Evolutionary conservation across 768 basidiomycete genomes (phyloP), one percentile per base, ranked within the genome.

Genomic region (Serendipita vermifera): DNA sequence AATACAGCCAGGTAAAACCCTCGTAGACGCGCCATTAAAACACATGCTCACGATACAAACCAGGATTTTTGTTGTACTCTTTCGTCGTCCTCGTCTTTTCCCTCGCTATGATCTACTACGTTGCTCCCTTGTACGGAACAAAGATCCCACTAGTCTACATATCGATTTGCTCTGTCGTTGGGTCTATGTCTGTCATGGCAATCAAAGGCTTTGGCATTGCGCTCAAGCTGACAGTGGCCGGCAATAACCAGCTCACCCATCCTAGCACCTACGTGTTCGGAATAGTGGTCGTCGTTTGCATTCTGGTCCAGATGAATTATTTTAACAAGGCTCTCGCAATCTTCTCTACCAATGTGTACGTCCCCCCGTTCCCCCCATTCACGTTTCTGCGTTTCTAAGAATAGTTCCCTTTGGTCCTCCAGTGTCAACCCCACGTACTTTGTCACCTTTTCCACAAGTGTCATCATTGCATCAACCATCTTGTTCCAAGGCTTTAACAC

Each of bases 341-440:
- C 0, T 98, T 97, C 69, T 92, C 91, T 2, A 96, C 93, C 39
- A 98, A 98, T 65, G 88, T 97, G 91, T 94, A 77, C 61, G 89
- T 76, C 13, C 5, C 38, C 24, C 1, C 33, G 5, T 40, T 14
- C 13, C 26, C 7, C 51, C 53, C 58, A 53, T 35, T 17, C 35
- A 31, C 35, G 36, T 46, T 29, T 33, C 2, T 24, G 5, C 38
- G 20, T 36, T 33, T 31, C 40, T 29, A 7, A 59, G 15, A n/a
- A 13, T 53, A 20, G 11, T 13, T 14, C 24, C 13, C 22, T 14
- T 26, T 17, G 5, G n/a, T 41, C 39, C 22, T 17, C 55, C 61
- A 94, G 91, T 48, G 93, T 98, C 54, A 98, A 98, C 67, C 94
- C 93, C 0, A 85, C 96, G 75, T 98, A 98, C 71, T 97, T 92